Evolutionary conservation across 768 basidiomycete species (phyloP), one percentile per base, ranked within the genome.

Genomic region (Boletus reticuloceps): DNA sequence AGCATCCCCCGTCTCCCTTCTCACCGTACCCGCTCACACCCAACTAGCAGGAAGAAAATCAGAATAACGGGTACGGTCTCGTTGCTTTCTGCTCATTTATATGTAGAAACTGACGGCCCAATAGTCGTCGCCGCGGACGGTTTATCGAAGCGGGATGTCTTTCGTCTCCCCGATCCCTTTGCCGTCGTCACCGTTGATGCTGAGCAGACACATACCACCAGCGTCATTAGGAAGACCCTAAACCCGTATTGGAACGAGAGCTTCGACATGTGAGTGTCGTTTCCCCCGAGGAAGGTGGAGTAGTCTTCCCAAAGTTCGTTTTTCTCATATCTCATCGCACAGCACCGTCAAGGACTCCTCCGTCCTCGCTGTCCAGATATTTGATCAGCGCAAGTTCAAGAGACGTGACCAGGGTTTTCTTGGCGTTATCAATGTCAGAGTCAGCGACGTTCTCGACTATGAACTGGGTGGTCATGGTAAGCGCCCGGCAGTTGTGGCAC

Each of bases 301-400:
- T 25, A 39, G 22, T 25, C 40, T 31, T 47, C 25, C 42, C 31
- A 55, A 20, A 17, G 6, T 38, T 36, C 25, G 9, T 47, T 14
- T 47, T 55, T 57, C 52, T 55, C 29, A 60, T 34, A 55, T 43
- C 54, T 48, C 32, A 17, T 53, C 29, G 51, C 40, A 25, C 63
- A 98, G 95, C 62, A 91, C 83, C 49, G 96, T 97, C 69, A 96
- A 94, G 72, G 97, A 99, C 63, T 93, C 91, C n/a, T 98, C 95
- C 17, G 91, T 98, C 46, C 84, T 99, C 55, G 93, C 94, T 6
- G 95, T 98, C 1, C 97, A 99, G 75, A 97, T 98, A 64, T 98
- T 98, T 63, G 97, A 99, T 75, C 96, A 98, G 74, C 87, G 94
- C 72, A 99, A 99, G 75, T 98, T 98, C 79, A 99, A 99, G 80